Conservation (phyloP, 148 eudicot genomes). For the Arbutus unedo region DNA sequence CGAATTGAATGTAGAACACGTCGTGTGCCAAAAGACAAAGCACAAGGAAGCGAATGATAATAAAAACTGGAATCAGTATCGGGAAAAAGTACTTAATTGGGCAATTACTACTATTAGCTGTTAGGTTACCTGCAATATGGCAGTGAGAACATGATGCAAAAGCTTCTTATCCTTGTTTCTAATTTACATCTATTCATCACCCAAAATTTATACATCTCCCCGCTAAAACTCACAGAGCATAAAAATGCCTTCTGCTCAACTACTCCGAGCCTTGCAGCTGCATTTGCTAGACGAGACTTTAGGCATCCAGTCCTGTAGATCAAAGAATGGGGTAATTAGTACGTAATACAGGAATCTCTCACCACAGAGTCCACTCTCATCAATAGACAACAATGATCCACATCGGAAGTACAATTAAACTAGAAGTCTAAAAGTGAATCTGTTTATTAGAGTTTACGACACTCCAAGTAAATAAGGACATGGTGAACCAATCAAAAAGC, state of each 20-base stretch:
- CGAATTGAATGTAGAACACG: background rate
- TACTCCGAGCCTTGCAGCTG: background rate
- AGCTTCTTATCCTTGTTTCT: background rate
- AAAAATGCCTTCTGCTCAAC: background rate
- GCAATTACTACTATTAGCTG: background rate
- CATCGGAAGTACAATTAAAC: background rate
- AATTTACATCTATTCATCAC: conserved; percentile 8
- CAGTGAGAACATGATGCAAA: background rate
- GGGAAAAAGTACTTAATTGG: background rate
- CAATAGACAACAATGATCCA: background rate
- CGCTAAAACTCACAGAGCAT: background rate
- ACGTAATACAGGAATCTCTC: background rate
- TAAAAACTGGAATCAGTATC: background rate
- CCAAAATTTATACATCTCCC: background rate
- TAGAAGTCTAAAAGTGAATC: background rate
- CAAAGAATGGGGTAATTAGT: background rate
- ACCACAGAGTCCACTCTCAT: background rate
- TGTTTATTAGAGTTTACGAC: background rate
- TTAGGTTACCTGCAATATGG: background rate
- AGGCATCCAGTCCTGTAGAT: conserved; percentile 15
- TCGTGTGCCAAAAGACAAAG: background rate
- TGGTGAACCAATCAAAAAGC: background rate
- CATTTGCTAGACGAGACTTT: background rate
- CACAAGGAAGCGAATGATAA: background rate
- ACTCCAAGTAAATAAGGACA: background rate